A percentile compares a stretch with the other conserved stretches of the same genome.
phyloP scores from a whole-genome alignment of 371 early-diverging fungal species.

The Thermomucor indicae-seudaticae region DNA sequence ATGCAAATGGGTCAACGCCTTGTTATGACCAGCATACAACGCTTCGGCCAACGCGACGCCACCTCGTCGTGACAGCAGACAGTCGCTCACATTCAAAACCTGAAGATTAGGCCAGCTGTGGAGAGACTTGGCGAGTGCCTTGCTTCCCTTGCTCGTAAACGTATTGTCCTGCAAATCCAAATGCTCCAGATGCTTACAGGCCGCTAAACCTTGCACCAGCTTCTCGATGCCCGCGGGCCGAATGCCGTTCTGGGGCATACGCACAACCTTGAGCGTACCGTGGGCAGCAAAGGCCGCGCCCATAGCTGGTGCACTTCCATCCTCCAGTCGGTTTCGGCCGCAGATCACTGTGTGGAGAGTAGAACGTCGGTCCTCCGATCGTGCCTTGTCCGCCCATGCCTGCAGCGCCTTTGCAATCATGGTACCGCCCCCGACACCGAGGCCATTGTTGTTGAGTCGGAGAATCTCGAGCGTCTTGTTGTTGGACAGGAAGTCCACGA shows the following conservation, averaged over 20 bases:
- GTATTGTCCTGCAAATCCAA: slow-evolving; percentile 97
- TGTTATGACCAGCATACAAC: slow-evolving; percentile 50
- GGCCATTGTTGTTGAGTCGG: slow-evolving; percentile 94
- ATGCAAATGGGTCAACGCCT: slow-evolving; percentile 63
- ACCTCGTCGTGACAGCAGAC: slow-evolving; percentile 79
- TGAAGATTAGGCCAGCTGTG: slow-evolving; percentile 75
- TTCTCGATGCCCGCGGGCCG: slow-evolving; percentile 86
- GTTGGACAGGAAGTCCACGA: slow-evolving; percentile 79
- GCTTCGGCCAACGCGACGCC: slow-evolving; percentile 61
- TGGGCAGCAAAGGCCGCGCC: slow-evolving; percentile 83
- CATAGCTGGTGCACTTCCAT: slow-evolving; percentile 70
- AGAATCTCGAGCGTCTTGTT: slow-evolving; percentile 75
- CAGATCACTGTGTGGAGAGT: slow-evolving; percentile 77
- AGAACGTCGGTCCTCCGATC: slow-evolving; percentile 58
- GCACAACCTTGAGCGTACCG: slow-evolving; percentile 71
- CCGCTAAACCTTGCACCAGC: slow-evolving; percentile 66
- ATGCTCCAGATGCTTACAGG: slow-evolving; percentile 66
- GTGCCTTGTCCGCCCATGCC: slow-evolving; percentile 65
- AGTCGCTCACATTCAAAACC: slow-evolving; percentile 86
- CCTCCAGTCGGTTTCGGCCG: slow-evolving; percentile 94
- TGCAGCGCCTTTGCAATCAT: slow-evolving; percentile 85
- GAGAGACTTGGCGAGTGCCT: slow-evolving; percentile 77
- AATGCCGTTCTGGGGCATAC: slow-evolving; percentile 97
- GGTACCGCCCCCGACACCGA: slow-evolving; percentile 86
- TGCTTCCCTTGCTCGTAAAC: slow-evolving; percentile 79